A percentile compares a stretch with the other conserved stretches of the same genome.
Evolutionary conservation across 306 rosid genomes (phyloP).

Genomic region (Cucurbita pepo): DNA sequence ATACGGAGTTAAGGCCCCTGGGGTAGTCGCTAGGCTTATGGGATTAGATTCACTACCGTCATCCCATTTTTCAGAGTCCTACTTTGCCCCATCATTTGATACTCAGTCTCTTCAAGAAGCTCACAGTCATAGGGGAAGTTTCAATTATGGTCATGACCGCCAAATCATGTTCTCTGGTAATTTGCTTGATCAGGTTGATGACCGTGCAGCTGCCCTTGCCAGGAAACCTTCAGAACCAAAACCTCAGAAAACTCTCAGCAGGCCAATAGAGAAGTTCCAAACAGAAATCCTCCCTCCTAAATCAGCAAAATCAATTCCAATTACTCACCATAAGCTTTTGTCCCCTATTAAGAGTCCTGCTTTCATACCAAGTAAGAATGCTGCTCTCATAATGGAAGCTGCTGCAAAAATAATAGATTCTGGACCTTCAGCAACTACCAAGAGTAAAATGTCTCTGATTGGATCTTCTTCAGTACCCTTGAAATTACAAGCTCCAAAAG

Average conservation of each 20-base stretch:
- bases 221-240: constrained; percentile 37
- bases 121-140: constrained; percentile 29
- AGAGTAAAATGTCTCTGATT: constrained; percentile 30
- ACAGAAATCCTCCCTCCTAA: constrained; percentile 87
- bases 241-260: constrained; percentile 33
- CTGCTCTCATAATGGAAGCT: constrained; percentile 92
- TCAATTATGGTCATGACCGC: constrained; percentile 30
- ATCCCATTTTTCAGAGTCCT: constrained; percentile 44
- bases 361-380: constrained; percentile 58
- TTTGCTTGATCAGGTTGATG: constrained; percentile 28
- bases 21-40: constrained; percentile 91
- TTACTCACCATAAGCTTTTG: constrained; percentile 81
- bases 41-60: constrained; percentile 78
- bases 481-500: constrained; percentile 66
- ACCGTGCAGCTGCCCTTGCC: constrained; percentile 22
- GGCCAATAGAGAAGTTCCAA: constrained; percentile 84
- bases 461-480: constrained; percentile 48
- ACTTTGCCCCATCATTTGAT: constrained; percentile 50
- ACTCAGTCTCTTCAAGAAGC: constrained; percentile 51
- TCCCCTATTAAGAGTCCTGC: constrained; percentile 81
- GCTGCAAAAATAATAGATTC: constrained; percentile 83
- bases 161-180: constrained; percentile 44
- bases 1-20: constrained; percentile 49
- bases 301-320: constrained; percentile 79
- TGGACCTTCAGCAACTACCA: constrained; percentile 38